Percentiles rank a stretch among this genome's conserved stretches.
These are phyloP conservation scores for Pyricularia grisea DNA, from an alignment of 2,329 filamentous ascomycete genomes.

Conservation along the genomic window DNA sequence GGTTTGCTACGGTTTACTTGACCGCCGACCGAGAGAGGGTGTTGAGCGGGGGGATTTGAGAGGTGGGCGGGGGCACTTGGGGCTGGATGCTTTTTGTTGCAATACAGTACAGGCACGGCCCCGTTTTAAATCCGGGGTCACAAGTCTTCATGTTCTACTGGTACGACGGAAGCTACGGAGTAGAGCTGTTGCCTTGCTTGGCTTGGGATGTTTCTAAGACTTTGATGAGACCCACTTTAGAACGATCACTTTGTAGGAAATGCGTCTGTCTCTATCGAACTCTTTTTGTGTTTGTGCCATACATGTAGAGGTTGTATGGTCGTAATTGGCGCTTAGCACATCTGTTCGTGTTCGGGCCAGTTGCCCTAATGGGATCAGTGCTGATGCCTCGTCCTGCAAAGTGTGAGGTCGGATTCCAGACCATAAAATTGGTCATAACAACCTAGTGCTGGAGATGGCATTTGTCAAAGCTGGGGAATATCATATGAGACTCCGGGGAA, in stretches of 20 bases:
- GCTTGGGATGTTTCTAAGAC: not conserved
- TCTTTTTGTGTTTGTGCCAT: too few relatives aligned
- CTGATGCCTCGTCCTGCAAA: too few relatives aligned
- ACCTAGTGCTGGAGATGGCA: not conserved
- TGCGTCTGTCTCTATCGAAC: too few relatives aligned
- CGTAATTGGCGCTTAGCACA: not conserved
- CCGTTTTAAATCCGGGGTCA: not conserved
- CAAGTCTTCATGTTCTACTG: not conserved
- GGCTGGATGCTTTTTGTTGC: not conserved
- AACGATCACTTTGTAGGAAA: not conserved
- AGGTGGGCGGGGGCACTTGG: not conserved
- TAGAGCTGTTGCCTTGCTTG: too few relatives aligned
- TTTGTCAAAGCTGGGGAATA: not conserved
- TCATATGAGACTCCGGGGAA: not conserved
- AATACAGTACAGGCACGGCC: not conserved
- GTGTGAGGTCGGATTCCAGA: not conserved
- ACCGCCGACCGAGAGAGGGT: not conserved
- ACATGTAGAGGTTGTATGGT: not conserved
- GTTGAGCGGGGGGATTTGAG: not conserved
- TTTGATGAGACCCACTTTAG: not conserved
- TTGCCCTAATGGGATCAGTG: not conserved
- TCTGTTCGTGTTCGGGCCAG: not conserved
- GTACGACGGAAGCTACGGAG: not conserved
- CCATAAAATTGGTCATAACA: not conserved
- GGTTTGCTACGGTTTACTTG: slow-evolving; percentile 19